phyloP scores from a whole-genome alignment of 305 asterid genomes.

The Fraxinus floribunda region DNA sequence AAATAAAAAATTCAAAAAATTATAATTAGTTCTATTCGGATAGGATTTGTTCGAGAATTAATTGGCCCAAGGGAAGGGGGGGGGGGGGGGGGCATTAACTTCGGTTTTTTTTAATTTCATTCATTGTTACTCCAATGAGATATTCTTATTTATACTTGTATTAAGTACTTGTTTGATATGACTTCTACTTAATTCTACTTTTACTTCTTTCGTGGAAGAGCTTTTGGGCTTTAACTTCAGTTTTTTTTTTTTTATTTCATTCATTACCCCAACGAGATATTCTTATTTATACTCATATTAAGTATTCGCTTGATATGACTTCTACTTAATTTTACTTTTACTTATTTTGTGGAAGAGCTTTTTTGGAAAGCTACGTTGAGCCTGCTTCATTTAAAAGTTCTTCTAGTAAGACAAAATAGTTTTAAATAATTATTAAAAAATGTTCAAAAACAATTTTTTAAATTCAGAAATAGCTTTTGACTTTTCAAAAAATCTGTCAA shows the following conservation, averaged over 20 bases:
- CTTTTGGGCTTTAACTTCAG: not conserved
- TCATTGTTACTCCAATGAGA: not conserved
- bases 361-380: too few relatives aligned
- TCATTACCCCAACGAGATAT: not conserved
- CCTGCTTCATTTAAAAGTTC: too few relatives aligned
- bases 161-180: not conserved
- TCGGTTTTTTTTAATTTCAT: not conserved
- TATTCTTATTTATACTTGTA: too few relatives aligned
- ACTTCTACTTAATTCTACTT: too few relatives aligned
- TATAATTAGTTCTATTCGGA: not conserved
- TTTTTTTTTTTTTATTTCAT: not conserved
- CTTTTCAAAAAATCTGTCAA: not conserved
- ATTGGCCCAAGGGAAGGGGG: not conserved
- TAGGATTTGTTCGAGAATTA: not conserved
- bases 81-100: not conserved
- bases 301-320: not conserved
- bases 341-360: too few relatives aligned
- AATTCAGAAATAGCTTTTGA: too few relatives aligned
- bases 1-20: not conserved
- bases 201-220: too few relatives aligned
- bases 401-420: too few relatives aligned
- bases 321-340: too few relatives aligned
- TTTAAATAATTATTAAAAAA: too few relatives aligned
- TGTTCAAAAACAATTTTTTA: not conserved
- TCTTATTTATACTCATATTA: too few relatives aligned